Evolutionary conservation across 2,329 filamentous ascomycete species (phyloP).

Genomic region (Xenoacremonium recifei): DNA sequence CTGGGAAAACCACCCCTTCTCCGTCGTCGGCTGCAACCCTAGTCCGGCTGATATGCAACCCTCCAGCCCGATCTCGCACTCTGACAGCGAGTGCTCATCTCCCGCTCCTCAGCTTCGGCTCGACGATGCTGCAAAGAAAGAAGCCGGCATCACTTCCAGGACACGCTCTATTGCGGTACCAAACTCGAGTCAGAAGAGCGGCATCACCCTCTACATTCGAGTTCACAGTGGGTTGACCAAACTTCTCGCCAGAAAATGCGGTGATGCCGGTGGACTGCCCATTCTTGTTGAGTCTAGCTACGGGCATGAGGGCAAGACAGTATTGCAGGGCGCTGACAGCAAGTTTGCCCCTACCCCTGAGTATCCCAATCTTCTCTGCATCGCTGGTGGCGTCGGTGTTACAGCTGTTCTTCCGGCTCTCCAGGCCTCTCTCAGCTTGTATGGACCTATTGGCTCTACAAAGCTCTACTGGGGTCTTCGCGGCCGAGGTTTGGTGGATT

Average conservation of each 20-base stretch:
- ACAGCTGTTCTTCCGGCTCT: constrained; percentile 28
- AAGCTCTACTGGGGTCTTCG: constrained; percentile 31
- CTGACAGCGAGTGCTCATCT: constrained; percentile 7
- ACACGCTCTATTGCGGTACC: constrained; percentile 2
- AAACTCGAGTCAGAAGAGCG: constrained; percentile 6
- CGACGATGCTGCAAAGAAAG: constrained; percentile 11
- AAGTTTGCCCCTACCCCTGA: constrained; percentile 17
- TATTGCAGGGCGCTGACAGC: constrained; percentile 14
- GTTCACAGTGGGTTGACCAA: constrained; percentile 23
- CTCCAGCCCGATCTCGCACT: constrained; percentile 8
- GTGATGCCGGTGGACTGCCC: constrained; percentile 16
- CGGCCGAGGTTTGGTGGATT: constrained; percentile 22
- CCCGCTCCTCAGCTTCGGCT: not conserved
- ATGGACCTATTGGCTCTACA: constrained; percentile 18
- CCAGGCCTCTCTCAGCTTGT: constrained; percentile 17
- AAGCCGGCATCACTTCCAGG: constrained; percentile 8
- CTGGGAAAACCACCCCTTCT: constrained; percentile 35
- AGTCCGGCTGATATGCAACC: not conserved
- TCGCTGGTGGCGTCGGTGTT: constrained; percentile 31
- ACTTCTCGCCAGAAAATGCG: constrained; percentile 15
- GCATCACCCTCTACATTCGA: constrained; percentile 28
- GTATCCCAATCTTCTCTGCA: constrained; percentile 26
- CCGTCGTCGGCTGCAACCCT: constrained; percentile 21
- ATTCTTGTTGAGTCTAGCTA: constrained; percentile 30
- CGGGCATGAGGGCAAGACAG: constrained; percentile 21